Conservation (phyloP, 2,329 filamentous ascomycete species). For the Fusarium sp. region DNA sequence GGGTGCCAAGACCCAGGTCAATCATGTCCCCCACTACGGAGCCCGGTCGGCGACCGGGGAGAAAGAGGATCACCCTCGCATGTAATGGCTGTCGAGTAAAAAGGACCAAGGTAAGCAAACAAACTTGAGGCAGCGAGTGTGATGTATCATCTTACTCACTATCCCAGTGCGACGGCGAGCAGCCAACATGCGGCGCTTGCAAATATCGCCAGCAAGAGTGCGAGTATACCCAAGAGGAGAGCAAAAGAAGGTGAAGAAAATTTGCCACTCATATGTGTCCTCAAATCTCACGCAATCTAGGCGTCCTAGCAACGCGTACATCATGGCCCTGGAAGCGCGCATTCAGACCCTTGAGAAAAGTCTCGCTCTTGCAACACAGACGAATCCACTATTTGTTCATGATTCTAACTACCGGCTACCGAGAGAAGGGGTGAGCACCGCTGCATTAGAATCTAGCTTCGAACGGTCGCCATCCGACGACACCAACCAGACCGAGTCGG, state of each 20-base stretch:
- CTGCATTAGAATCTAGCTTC: background rate
- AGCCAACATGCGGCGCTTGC: conserved; percentile 19
- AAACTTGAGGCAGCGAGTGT: background rate
- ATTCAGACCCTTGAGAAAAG: conserved; percentile 9
- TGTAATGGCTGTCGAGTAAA: conserved; percentile 24
- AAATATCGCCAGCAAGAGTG: conserved; percentile 12
- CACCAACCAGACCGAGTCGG: background rate
- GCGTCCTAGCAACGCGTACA: conserved; percentile 21
- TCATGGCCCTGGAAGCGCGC: conserved; percentile 15
- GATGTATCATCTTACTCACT: background rate
- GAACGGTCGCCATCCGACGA: background rate
- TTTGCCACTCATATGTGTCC: background rate
- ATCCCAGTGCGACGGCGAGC: conserved; percentile 17
- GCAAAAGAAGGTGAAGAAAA: conserved; percentile 16
- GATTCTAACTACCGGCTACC: background rate
- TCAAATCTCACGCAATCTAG: conserved; percentile 1
- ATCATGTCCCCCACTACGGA: background rate
- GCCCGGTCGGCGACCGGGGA: background rate
- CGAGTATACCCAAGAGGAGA: conserved; percentile 16
- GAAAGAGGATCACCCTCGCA: conserved; percentile 19
- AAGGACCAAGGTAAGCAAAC: conserved; percentile 2
- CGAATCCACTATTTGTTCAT: background rate
- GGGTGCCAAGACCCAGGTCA: background rate
- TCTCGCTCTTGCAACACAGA: background rate
- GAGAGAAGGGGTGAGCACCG: background rate